A percentile compares a stretch with the other conserved stretches of the same genome.
These are phyloP conservation scores for Clarkia xantiana DNA, from an alignment of 345 rosid genomes.

Conservation along the genomic window DNA sequence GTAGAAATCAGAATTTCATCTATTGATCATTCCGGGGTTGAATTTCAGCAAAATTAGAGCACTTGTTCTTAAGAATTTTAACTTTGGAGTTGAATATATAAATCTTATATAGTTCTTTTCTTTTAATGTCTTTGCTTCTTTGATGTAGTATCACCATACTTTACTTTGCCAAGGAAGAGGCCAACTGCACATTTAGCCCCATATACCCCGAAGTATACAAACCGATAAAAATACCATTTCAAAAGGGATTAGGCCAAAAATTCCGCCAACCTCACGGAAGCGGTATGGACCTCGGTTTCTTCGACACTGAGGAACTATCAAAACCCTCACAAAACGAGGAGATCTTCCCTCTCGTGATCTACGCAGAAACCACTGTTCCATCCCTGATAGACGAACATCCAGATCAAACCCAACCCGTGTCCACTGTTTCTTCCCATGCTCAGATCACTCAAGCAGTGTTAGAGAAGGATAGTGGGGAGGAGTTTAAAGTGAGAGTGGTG, in stretches of 20 bases:
- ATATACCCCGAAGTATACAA: conserved; percentile 14
- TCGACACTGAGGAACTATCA: conserved; percentile 18
- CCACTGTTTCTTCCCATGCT: conserved; percentile 13
- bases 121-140: not conserved
- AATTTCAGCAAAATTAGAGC: too few species aligned
- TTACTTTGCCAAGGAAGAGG: conserved; percentile 36
- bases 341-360: conserved; percentile 26
- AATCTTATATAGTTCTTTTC: not conserved
- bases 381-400: conserved; percentile 7
- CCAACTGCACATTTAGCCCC: conserved; percentile 21
- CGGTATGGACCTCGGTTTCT: conserved; percentile 31
- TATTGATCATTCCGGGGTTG: too few species aligned
- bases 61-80: too few species aligned
- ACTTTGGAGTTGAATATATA: not conserved
- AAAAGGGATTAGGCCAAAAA: conserved; percentile 27
- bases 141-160: conserved; percentile 21
- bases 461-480: conserved; percentile 14
- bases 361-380: conserved; percentile 20
- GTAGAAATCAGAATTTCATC: too few species aligned
- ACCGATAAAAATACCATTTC: conserved; percentile 19
- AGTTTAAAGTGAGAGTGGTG: conserved; percentile 22
- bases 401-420: conserved; percentile 7
- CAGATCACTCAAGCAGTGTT: conserved; percentile 33
- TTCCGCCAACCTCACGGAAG: conserved; percentile 32
- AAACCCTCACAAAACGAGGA: conserved; percentile 16